Evolutionary conservation across 306 rosid genomes (phyloP).

Genomic region (Rosa chinensis): DNA sequence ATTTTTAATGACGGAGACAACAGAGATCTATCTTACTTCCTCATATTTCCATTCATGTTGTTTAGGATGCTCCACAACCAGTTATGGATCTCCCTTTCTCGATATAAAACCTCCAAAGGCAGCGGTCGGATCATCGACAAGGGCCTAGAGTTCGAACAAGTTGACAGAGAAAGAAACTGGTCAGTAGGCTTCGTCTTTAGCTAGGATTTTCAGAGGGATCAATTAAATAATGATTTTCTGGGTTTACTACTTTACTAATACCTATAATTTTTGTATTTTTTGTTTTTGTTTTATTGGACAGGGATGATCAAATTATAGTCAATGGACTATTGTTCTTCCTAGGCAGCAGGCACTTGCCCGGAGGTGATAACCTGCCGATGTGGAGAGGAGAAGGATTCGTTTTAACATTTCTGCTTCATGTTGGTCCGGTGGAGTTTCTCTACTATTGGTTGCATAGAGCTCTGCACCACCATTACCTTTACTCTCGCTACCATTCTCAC

Average conservation of each 20-base stretch:
- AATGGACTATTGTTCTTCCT: conserved; percentile 23
- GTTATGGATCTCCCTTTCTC: no score
- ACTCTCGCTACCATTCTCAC: conserved; percentile 54
- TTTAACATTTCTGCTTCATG: conserved; percentile 30
- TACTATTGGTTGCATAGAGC: conserved; percentile 58
- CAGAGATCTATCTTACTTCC: no score
- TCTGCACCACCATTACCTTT: conserved; percentile 51
- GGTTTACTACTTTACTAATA: background rate
- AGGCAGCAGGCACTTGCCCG: background rate
- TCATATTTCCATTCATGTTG: no score
- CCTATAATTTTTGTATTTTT: background rate
- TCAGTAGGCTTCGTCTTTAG: no score
- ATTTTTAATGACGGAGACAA: no score
- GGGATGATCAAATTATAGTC: conserved; percentile 54
- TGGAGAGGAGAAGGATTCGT: conserved; percentile 41
- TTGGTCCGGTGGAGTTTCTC: conserved; percentile 42
- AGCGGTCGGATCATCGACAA: no score
- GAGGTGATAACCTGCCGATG: conserved; percentile 6
- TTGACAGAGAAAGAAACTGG: no score
- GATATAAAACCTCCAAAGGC: no score
- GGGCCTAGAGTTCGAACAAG: no score
- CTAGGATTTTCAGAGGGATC: no score
- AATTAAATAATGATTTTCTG: no score
- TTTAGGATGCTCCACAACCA: no score
- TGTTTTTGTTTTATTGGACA: background rate